Conservation (phyloP, 108 stramenopile genomes). For the Nitzschia putrida region DNA sequence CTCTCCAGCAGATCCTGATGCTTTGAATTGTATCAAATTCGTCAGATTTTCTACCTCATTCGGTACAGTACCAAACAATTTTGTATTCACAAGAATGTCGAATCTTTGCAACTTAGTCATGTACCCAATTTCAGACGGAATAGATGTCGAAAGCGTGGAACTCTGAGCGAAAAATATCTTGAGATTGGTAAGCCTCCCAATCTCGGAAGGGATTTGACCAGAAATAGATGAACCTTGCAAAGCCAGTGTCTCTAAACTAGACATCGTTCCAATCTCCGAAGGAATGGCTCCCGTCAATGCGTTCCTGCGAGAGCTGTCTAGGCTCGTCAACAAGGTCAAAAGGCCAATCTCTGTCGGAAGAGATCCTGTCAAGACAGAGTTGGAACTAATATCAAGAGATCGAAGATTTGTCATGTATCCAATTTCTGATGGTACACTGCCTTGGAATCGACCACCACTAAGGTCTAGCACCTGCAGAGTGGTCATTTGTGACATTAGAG, state of each 20-base stretch:
- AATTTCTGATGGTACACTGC: not conserved
- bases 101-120: not conserved
- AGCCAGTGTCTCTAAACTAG: not conserved
- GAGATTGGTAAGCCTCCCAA: not conserved
- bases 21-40: not conserved
- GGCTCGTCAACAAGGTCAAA: not conserved
- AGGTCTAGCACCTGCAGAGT: not conserved
- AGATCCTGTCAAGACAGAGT: not conserved
- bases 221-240: not conserved
- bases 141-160: not conserved
- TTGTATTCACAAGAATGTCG: not conserved
- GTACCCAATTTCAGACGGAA: not conserved
- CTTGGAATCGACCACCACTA: not conserved
- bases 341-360: conserved; percentile 1
- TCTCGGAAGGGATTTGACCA: not conserved
- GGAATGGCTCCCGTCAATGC: conserved; percentile 42
- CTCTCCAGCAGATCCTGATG: too few species aligned
- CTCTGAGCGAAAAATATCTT: not conserved
- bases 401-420: not conserved
- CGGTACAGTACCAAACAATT: not conserved
- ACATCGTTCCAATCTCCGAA: conserved; percentile 38
- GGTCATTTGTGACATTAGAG: not conserved
- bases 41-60: not conserved
- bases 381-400: not conserved
- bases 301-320: conserved; percentile 10